Percentiles rank a stretch among this genome's conserved stretches.
Conservation (phyloP, 164 flowering plant species). For the Akebia trifoliata region DNA sequence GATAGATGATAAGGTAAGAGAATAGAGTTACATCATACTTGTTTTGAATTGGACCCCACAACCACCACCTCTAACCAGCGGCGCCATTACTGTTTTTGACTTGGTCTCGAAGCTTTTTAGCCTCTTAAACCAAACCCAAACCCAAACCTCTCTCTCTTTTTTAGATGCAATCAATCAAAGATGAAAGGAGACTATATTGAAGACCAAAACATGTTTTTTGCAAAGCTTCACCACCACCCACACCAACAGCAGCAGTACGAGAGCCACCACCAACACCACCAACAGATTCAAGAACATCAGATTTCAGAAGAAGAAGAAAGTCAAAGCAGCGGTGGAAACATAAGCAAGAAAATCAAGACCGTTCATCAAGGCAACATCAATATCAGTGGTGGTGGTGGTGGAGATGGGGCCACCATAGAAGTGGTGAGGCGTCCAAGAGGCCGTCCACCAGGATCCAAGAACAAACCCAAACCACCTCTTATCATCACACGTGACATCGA, state of each 20-base stretch:
- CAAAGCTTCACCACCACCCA: slow-evolving; percentile 21
- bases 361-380: too few relatives aligned
- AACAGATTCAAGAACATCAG: neutral
- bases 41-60: too few relatives aligned
- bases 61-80: too few relatives aligned
- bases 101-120: too few relatives aligned
- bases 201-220: slow-evolving; percentile 27
- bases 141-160: too few relatives aligned
- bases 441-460: slow-evolving; percentile 74
- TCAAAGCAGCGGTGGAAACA: slow-evolving; percentile 22
- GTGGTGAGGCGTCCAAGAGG: slow-evolving; percentile 54
- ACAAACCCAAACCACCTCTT: slow-evolving; percentile 60
- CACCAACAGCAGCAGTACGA: slow-evolving; percentile 14
- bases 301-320: slow-evolving; percentile 41
- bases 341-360: slow-evolving; percentile 1
- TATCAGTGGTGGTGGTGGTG: neutral
- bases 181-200: neutral
- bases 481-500: slow-evolving; percentile 43
- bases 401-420: slow-evolving; percentile 54
- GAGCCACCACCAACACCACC: slow-evolving; percentile 10
- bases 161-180: too few relatives aligned
- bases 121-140: too few relatives aligned
- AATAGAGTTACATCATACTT: too few relatives aligned
- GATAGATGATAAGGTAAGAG: too few relatives aligned
- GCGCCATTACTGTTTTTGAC: too few relatives aligned